Evolutionary conservation across 108 stramenopile species (phyloP).

Genomic region (Aurantiochytrium sp.): DNA sequence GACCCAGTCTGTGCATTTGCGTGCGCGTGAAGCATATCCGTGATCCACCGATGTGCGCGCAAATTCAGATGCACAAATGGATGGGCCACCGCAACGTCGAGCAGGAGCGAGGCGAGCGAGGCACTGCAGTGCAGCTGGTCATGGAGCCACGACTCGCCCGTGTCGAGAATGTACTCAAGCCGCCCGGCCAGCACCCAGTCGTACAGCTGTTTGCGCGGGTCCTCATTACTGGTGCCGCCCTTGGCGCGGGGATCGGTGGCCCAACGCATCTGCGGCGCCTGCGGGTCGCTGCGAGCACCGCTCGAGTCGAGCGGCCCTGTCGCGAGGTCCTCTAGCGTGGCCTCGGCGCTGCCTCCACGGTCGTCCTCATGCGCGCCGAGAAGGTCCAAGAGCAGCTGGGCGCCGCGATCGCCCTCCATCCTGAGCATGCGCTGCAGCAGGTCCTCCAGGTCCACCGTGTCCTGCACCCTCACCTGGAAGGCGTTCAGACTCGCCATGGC

Average conservation of each 20-base stretch:
- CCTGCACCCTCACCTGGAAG: not conserved
- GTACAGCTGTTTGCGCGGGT: not conserved
- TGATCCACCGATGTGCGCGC: not conserved
- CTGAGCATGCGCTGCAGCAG: not conserved
- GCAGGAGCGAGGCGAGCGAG: not conserved
- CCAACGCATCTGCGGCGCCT: no score
- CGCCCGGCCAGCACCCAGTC: not conserved
- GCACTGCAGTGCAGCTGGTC: not conserved
- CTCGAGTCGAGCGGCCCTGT: no score
- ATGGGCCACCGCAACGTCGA: not conserved
- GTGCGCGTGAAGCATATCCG: not conserved
- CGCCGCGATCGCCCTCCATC: not conserved
- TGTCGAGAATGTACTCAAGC: not conserved
- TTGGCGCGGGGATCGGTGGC: not conserved
- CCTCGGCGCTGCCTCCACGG: no score
- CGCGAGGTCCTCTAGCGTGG: no score
- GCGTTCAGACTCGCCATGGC: not conserved
- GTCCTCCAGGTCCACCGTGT: not conserved
- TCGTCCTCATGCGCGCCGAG: not conserved
- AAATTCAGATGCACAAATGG: conserved; percentile 12
- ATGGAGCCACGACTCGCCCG: not conserved
- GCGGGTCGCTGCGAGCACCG: no score
- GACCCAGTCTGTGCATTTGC: not conserved
- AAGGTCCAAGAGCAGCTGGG: not conserved
- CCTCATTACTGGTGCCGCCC: not conserved